Evolutionary conservation across 179 eudicot species (phyloP).

Genomic region (Drosera spatulata): DNA sequence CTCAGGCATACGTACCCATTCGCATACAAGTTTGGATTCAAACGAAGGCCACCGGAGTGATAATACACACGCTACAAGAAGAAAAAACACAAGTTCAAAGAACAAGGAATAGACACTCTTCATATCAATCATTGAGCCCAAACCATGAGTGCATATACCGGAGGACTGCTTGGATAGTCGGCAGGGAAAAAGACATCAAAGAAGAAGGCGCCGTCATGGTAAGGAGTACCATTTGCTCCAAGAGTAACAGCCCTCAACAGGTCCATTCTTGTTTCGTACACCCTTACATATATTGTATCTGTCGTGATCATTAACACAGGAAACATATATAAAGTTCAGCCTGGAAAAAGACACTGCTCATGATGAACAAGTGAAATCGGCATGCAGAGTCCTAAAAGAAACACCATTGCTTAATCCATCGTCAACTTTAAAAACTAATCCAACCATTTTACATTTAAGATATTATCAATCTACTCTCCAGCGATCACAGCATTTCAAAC

Average conservation of each 20-base stretch:
- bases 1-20: slow-evolving; percentile 83
- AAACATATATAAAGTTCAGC: not conserved
- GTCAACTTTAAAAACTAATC: too few species aligned
- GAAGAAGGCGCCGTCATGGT: slow-evolving; percentile 83
- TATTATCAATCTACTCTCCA: too few species aligned
- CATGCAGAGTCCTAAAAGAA: too few species aligned
- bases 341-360: not conserved
- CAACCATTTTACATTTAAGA: too few species aligned
- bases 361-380: too few species aligned
- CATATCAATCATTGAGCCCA: not conserved
- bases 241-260: slow-evolving; percentile 71
- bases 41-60: slow-evolving; percentile 71
- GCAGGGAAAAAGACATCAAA: slow-evolving; percentile 61
- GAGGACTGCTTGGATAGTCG: slow-evolving; percentile 54
- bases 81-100: slow-evolving; percentile 10
- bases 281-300: slow-evolving; percentile 77
- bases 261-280: slow-evolving; percentile 77
- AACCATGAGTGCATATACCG: slow-evolving; percentile 34
- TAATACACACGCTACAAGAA: slow-evolving; percentile 46
- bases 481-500: too few species aligned
- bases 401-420: too few species aligned
- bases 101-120: not conserved
- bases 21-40: slow-evolving; percentile 71
- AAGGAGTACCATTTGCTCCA: slow-evolving; percentile 90
- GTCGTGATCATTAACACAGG: slow-evolving; percentile 6